Conservation (phyloP, 371 early-diverging fungal species). For the Encephalitozoon romaleae region DNA sequence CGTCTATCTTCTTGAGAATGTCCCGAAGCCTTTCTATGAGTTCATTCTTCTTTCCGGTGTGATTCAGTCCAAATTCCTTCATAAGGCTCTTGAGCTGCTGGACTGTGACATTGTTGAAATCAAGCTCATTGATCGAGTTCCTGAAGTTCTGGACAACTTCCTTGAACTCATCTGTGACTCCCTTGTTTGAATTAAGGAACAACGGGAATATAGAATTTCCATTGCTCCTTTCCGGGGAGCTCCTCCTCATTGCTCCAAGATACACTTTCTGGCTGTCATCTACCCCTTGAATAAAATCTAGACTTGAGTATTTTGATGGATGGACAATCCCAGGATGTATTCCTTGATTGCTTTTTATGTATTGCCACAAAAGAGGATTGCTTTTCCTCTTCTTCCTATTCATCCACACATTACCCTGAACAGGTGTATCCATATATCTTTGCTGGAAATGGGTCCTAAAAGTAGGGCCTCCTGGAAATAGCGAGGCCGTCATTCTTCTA, state of each 20-base stretch:
- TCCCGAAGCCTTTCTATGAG: conserved; percentile 35
- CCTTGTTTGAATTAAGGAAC: conserved; percentile 48
- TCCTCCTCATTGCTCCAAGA: conserved; percentile 39
- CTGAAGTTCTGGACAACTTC: conserved; percentile 44
- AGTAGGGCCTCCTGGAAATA: neutral
- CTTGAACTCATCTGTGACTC: conserved; percentile 40
- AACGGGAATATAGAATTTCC: conserved; percentile 55
- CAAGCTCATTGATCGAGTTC: conserved; percentile 30
- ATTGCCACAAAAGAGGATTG: conserved; percentile 51
- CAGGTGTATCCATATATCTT: neutral
- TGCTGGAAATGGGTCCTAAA: neutral
- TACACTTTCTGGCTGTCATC: conserved; percentile 45
- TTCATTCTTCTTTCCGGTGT: conserved; percentile 59
- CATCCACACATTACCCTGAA: conserved; percentile 46
- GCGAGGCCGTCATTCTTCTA: neutral
- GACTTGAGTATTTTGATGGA: conserved; percentile 39
- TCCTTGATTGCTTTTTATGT: conserved; percentile 20
- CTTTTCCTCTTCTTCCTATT: conserved; percentile 56
- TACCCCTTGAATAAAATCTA: conserved; percentile 31
- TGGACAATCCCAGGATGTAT: conserved; percentile 25
- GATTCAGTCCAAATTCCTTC: conserved; percentile 60
- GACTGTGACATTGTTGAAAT: conserved; percentile 56
- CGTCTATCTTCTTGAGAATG: conserved; percentile 21
- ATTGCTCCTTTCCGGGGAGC: conserved; percentile 30
- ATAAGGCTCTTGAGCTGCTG: conserved; percentile 58